Base-by-base conservation (phyloP, 345 rosid genomes). In the Linum tenue region DNA sequence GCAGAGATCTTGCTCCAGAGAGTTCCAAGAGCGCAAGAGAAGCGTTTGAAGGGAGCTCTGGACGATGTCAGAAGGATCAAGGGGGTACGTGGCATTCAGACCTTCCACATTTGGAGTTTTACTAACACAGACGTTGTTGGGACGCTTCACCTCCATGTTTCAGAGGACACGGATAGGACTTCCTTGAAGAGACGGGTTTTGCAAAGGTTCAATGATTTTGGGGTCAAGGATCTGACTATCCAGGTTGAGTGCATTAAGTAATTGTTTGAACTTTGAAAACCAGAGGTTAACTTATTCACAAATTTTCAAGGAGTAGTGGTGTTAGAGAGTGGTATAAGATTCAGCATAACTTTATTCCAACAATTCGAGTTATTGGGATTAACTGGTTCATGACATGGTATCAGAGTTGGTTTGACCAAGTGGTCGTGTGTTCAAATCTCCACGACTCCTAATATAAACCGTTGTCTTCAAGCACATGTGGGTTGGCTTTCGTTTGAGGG, bases 1-100 rank as follows among this genome's bases (percentile, higher is more conserved):
- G 96, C 98, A 7, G 97, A 86, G 78, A 68, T 90, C 75, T 69
- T 92, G 70, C 89, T 92, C 60, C 98, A 88, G 66, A 76, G 98
- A 76, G 83, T 90, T 68, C 96, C 98, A 4, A 83, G 90, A 75
- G 78, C 80, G 55, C 97, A 85, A 39, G 95, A 86, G 62, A 75
- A 70, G 57, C 88, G 81, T 65, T 68, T 90, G 15, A 79, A 64
- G 65, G 75, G 75, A 64, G 90, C 94, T 15, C 73, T 86, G 64
- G 73, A 73, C 62, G 77, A 80, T 63, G 74, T 85, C 60, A 77
- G 71, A 59, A 81, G 83, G 72, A 78, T 75, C 58, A 84, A 82
- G 68, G 90, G 88, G 36, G 83, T 92, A 59, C 50, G 62, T 55
- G 82, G 89, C 59, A 73, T 92, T 75, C 95, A 79, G 80, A 86